Conservation (phyloP, 73 alveolate genomes). For the Paramecium caudatum region DNA sequence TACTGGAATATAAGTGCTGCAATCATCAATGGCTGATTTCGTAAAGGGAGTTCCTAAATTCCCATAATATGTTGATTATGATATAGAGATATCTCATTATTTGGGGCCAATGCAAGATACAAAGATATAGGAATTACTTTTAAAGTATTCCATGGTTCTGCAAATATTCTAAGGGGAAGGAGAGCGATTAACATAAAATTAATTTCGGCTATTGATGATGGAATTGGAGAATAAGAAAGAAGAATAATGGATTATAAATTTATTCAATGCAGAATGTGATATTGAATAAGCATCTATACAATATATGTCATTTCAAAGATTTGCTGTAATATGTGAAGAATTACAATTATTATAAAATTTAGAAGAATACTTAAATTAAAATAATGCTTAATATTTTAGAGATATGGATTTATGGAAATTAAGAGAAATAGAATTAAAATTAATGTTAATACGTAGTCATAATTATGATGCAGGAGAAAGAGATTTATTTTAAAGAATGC, state of each 20-base stretch:
- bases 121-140: not conserved
- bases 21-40: not conserved
- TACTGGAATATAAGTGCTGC: not conserved
- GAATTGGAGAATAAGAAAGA: conserved; percentile 34
- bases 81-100: conserved; percentile 35
- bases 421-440: conserved; percentile 52
- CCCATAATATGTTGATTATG: conserved; percentile 2
- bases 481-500: conserved; percentile 40
- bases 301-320: conserved; percentile 38
- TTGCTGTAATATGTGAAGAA: conserved; percentile 33
- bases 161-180: not conserved
- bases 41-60: not conserved
- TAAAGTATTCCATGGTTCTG: not conserved
- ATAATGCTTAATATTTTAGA: conserved; percentile 57
- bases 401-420: conserved; percentile 36
- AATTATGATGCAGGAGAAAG: conserved; percentile 57
- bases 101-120: not conserved
- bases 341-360: not conserved
- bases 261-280: conserved; percentile 59
- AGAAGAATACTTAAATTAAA: not conserved
- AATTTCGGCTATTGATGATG: not conserved
- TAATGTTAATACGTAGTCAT: conserved; percentile 46
- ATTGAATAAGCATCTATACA: not conserved
- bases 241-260: not conserved
- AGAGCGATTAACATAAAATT: not conserved